Base-by-base conservation (phyloP, 768 basidiomycete genomes). In the Clitopilus passeckerianus region DNA sequence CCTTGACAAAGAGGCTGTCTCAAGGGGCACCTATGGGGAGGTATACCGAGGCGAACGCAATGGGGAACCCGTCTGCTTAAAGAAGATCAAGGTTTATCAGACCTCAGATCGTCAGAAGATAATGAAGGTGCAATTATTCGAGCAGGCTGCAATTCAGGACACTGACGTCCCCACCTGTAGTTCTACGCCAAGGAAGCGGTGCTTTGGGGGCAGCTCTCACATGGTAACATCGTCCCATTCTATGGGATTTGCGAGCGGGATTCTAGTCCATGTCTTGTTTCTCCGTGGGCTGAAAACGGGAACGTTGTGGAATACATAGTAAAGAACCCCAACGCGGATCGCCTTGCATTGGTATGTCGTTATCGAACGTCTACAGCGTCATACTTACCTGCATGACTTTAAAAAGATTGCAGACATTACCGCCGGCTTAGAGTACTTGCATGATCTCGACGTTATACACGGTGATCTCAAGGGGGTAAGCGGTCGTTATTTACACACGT, bases 401-500 rank as follows among this genome's bases (percentile, higher is more conserved):
- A 7, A 30, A 30, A 3, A 53, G 53, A 33, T 16, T n/a, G 23
- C 16, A 10, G 53, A 24, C 23, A 22, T 53, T 6, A 33, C 23
- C 15, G 33, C 15, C 33, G 53, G 53, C 16, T 24, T 53, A 6
- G 22, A 14, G 23, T 53, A 53, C 16, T 24, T 53, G 16, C 53
- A 53, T 24, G 22, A 9, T 7, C 18, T n/a, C 5, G 18, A 53
- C 33, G 22, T 53, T 33, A 22, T 53, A 33, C 53, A 53, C 16
- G 53, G 53, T 16, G 53, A 53, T 53, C 53, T 53, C 53, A 53
- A 53, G 22, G 53, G 53, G 23, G 53, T 53, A 22, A 53, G 53
- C 16, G 10, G 10, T 22, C 14, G 6, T 18, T 8, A 46, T 7
- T 23, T 15, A 18, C 23, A 18, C 1, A 23, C 14, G 18, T 46